Evolutionary conservation across 495 filamentous ascomycete genomes (phyloP).

Genomic region (Neurospora sp.): DNA sequence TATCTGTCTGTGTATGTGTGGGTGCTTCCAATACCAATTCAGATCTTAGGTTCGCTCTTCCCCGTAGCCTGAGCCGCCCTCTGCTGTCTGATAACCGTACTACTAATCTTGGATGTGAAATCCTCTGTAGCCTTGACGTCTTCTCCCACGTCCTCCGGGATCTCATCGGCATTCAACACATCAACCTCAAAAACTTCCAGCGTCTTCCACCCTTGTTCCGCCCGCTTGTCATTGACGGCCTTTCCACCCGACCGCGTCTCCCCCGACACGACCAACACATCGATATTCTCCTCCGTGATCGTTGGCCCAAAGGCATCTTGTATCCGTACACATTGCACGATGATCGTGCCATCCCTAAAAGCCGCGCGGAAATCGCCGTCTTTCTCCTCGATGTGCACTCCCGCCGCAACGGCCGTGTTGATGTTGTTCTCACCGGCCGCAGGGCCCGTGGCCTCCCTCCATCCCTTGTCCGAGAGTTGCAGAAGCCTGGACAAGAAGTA

Average conservation of each 20-base stretch:
- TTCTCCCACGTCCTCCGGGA: slow-evolving; percentile 27
- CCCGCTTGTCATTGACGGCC: slow-evolving; percentile 71
- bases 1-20: background rate
- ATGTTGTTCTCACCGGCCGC: background rate
- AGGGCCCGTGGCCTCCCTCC: slow-evolving; percentile 17
- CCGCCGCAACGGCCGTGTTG: background rate
- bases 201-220: slow-evolving; percentile 62
- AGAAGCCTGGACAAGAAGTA: slow-evolving; percentile 65
- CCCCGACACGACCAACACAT: slow-evolving; percentile 75
- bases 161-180: slow-evolving; percentile 63
- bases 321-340: slow-evolving; percentile 69
- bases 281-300: slow-evolving; percentile 67
- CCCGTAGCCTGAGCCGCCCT: slow-evolving; percentile 18
- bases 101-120: slow-evolving; percentile 83
- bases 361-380: slow-evolving; percentile 29
- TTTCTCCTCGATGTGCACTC: slow-evolving; percentile 11
- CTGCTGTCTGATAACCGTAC: slow-evolving; percentile 51
- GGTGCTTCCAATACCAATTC: background rate
- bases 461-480: slow-evolving; percentile 34
- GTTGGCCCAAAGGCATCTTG: slow-evolving; percentile 87
- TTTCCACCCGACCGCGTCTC: slow-evolving; percentile 79
- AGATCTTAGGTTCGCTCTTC: background rate
- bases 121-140: slow-evolving; percentile 31
- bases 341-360: slow-evolving; percentile 33
- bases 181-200: slow-evolving; percentile 87